Conservation (phyloP, 2,329 filamentous ascomycete species). For the Pezicula rhizophila region DNA sequence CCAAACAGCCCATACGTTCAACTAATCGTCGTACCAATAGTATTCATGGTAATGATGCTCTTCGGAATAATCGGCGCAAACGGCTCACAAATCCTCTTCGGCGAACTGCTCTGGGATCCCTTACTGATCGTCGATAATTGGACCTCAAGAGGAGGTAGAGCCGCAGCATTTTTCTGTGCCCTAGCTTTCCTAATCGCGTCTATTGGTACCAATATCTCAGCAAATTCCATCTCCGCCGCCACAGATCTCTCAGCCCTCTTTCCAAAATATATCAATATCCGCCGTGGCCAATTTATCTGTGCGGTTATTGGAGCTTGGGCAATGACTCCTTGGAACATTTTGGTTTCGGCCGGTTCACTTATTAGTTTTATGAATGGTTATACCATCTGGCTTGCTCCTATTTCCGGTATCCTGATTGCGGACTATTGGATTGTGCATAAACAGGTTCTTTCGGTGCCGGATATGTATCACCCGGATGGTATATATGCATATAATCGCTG, state of each 20-base stretch:
- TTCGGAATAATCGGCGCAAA: constrained; percentile 43
- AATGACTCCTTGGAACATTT: constrained; percentile 39
- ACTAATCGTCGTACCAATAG: constrained; percentile 10
- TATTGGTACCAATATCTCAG: constrained; percentile 32
- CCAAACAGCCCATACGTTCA: constrained; percentile 10
- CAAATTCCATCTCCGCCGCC: constrained; percentile 27
- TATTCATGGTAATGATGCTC: constrained; percentile 28
- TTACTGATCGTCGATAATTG: constrained; percentile 9
- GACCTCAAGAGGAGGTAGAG: constrained; percentile 16
- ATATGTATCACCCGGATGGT: constrained; percentile 19
- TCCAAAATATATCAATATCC: constrained; percentile 42
- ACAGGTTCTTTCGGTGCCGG: constrained; percentile 22
- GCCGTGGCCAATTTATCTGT: constrained; percentile 35
- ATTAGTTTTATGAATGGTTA: constrained; percentile 2
- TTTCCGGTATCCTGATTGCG: constrained; percentile 28
- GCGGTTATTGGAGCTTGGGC: constrained; percentile 34
- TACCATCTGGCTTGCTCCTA: constrained; percentile 29
- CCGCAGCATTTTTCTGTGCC: constrained; percentile 14
- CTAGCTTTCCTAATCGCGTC: constrained; percentile 14
- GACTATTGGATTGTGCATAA: constrained; percentile 28
- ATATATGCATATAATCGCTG: constrained; percentile 10
- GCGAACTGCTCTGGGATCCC: constrained; percentile 12
- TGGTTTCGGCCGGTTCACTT: constrained; percentile 15
- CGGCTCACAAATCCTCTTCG: constrained; percentile 38
- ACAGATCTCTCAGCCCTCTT: constrained; percentile 37